These are phyloP conservation scores for Tritrichomonas foetus DNA, from an alignment of 208 protist species.

Conservation along the genomic window DNA sequence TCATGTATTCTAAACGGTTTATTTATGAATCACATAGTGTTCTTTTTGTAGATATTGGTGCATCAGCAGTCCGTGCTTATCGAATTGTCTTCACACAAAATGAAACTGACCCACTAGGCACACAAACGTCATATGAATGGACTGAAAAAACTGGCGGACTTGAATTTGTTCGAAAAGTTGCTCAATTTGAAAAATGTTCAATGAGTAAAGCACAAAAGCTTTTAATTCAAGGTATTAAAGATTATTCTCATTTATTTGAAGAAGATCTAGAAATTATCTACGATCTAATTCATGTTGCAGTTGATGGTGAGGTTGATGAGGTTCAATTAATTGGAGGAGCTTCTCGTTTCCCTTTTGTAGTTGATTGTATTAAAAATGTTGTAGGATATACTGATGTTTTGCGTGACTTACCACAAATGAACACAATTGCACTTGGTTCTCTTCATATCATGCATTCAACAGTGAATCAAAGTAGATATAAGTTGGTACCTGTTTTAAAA, in stretches of 20 bases:
- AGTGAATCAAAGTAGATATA: not conserved
- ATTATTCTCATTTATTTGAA: not conserved
- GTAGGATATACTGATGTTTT: not conserved
- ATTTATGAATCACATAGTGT: not conserved
- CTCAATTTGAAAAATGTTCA: not conserved
- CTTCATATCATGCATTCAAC: not conserved
- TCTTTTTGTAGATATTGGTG: constrained; percentile 22
- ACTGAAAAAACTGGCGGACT: not conserved
- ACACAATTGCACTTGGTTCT: not conserved
- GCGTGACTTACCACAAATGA: not conserved
- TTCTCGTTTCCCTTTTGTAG: not conserved
- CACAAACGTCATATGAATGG: constrained; percentile 11
- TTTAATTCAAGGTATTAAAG: not conserved
- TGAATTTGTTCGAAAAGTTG: not conserved
- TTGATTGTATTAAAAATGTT: not conserved
- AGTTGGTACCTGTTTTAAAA: not conserved
- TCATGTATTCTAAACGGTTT: not conserved
- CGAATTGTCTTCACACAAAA: not conserved
- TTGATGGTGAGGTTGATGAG: not conserved
- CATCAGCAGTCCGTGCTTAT: not conserved
- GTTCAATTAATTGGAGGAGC: constrained; percentile 16
- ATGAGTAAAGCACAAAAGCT: not conserved
- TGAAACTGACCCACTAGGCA: not conserved
- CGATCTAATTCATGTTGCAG: not conserved
- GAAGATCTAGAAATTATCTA: not conserved